Percentiles rank a stretch among this genome's conserved stretches.
Conservation (phyloP, 768 basidiomycete species). For the Lentinula detonsa region DNA sequence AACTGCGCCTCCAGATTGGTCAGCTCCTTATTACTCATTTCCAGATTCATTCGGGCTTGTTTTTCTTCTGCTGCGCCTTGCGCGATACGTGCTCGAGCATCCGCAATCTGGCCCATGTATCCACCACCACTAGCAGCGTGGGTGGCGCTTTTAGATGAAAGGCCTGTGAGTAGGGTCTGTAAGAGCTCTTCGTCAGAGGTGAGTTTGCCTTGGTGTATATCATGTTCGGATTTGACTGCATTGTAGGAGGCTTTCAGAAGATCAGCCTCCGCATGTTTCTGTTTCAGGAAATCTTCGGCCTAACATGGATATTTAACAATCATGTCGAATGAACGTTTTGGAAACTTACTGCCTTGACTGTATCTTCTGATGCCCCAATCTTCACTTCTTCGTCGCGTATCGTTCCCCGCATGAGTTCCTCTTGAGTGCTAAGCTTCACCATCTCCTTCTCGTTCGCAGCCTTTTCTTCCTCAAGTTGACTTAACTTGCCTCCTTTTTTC, state of each 20-base stretch:
- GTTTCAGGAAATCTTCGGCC: constrained; percentile 25
- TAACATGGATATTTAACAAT: background rate
- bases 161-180: constrained; percentile 89
- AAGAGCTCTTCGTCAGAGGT: constrained; percentile 84
- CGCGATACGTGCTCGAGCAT: constrained; percentile 69
- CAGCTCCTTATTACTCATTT: constrained; percentile 74
- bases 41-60: constrained; percentile 70
- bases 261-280: constrained; percentile 57
- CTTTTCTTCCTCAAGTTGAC: constrained; percentile 77
- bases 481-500: constrained; percentile 89
- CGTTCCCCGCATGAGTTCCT: constrained; percentile 70
- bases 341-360: constrained; percentile 53
- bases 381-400: constrained; percentile 75
- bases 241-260: constrained; percentile 48
- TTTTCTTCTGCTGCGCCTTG: constrained; percentile 82
- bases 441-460: constrained; percentile 72
- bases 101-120: constrained; percentile 93
- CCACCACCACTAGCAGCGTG: constrained; percentile 77
- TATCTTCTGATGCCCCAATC: constrained; percentile 42
- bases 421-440: constrained; percentile 79
- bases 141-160: constrained; percentile 46
- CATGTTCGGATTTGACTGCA: constrained; percentile 65
- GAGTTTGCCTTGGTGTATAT: constrained; percentile 51
- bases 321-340: background rate
- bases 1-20: constrained; percentile 69